phyloP scores from a whole-genome alignment of 164 flowering plant species.

The Sextonia rubra region DNA sequence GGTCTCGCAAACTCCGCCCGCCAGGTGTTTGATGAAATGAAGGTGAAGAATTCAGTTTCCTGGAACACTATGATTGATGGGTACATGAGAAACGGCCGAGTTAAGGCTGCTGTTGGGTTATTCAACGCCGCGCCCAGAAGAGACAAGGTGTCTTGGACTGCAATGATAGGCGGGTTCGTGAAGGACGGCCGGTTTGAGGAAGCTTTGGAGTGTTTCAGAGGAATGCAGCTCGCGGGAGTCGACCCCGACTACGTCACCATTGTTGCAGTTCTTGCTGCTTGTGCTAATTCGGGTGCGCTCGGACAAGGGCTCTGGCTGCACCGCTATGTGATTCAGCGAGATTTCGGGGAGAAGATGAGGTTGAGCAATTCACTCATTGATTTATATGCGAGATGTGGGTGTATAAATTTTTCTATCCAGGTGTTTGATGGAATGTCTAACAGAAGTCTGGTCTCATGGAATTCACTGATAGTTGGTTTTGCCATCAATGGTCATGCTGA shows the following conservation, averaged over 20 bases:
- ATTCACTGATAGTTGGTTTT: conserved; percentile 11
- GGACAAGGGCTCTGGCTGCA: conserved; percentile 9
- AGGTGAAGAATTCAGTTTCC: conserved; percentile 13
- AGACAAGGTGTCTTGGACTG: conserved; percentile 17
- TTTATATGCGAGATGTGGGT: conserved; percentile 12
- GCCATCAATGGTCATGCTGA: conserved; percentile 11
- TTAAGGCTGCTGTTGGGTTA: conserved; percentile 1
- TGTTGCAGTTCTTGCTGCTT: conserved; percentile 6
- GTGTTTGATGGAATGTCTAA: conserved; percentile 10
- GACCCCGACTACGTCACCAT: conserved; percentile 10
- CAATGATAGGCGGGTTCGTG: conserved; percentile 13
- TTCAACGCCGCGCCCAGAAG: conserved; percentile 5
- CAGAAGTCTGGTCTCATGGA: conserved; percentile 13
- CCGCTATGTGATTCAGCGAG: background rate
- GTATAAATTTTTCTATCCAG: conserved; percentile 6
- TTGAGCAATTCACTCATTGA: conserved; percentile 10
- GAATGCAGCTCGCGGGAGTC: conserved; percentile 9
- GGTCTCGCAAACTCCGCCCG: conserved; percentile 7
- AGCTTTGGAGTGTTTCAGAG: conserved; percentile 10
- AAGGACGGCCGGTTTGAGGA: conserved; percentile 12
- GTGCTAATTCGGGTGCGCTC: conserved; percentile 10
- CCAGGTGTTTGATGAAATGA: conserved; percentile 14
- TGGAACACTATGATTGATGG: conserved; percentile 20
- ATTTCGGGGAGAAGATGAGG: conserved; percentile 2
- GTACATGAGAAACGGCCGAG: conserved; percentile 10